These are phyloP conservation scores for Penicillium digitatum DNA, from an alignment of 2,329 filamentous ascomycete genomes.

Conservation along the genomic window DNA sequence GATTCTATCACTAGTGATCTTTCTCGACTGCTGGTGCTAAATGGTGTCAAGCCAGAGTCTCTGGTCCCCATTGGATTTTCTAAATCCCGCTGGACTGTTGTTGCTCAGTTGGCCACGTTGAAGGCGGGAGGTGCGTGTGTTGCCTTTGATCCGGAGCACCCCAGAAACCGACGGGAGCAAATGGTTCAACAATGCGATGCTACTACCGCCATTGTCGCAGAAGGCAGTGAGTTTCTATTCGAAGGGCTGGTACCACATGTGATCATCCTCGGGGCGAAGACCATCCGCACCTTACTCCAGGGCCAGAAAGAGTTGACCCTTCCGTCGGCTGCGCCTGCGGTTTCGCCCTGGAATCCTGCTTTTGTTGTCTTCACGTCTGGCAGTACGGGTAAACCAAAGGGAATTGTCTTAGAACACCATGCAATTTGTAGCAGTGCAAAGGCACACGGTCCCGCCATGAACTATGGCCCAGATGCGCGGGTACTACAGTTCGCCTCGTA, in stretches of 20 bases:
- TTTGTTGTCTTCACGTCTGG: slow-evolving; percentile 61
- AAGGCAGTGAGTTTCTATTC: too few relatives aligned
- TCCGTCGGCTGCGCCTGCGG: too few relatives aligned
- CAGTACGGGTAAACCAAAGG: slow-evolving; percentile 50
- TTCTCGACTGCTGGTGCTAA: neutral
- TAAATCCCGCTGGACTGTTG: neutral
- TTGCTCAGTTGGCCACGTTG: neutral
- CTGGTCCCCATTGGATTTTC: neutral
- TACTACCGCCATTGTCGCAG: neutral
- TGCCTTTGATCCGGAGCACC: neutral
- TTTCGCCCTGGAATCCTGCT: slow-evolving; percentile 31
- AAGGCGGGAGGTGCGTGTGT: slow-evolving; percentile 1
- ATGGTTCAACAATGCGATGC: neutral
- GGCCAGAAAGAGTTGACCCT: too few relatives aligned
- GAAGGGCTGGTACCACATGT: too few relatives aligned
- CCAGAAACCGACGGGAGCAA: neutral
- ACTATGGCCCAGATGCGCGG: slow-evolving; percentile 20
- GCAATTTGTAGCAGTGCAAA: too few relatives aligned
- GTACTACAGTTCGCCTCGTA: slow-evolving; percentile 37
- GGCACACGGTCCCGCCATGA: too few relatives aligned
- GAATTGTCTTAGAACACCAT: slow-evolving; percentile 55
- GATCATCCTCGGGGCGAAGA: too few relatives aligned
- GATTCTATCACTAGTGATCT: neutral
- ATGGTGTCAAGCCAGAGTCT: neutral
- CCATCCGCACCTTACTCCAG: too few relatives aligned